Percentiles rank a stretch among this genome's conserved stretches.
These are phyloP conservation scores for Colletotrichum aenigma DNA, from an alignment of 2,329 filamentous ascomycete genomes.

Conservation along the genomic window DNA sequence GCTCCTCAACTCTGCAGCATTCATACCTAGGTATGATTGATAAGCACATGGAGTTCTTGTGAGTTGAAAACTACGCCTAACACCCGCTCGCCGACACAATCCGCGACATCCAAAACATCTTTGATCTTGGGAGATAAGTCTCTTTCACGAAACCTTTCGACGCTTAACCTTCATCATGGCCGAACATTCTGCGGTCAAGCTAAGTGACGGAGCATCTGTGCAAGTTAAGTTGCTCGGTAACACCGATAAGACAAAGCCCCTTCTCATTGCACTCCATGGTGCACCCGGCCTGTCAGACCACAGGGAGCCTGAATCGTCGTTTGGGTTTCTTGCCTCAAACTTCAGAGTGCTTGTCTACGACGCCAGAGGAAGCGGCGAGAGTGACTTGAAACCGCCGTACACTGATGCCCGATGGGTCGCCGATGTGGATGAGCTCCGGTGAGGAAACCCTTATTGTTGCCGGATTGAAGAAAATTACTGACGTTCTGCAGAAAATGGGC, in stretches of 20 bases:
- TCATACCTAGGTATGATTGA: not conserved
- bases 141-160: not conserved
- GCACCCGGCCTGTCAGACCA: slow-evolving; percentile 26
- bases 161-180: not conserved
- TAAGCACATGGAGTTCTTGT: not conserved
- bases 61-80: not conserved
- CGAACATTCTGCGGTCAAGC: not conserved
- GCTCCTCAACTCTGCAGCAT: not conserved
- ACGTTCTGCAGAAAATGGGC: slow-evolving; percentile 20
- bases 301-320: slow-evolving; percentile 21
- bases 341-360: slow-evolving; percentile 28
- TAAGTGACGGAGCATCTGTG: slow-evolving; percentile 25
- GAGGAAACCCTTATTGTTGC: not conserved
- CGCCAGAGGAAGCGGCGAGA: slow-evolving; percentile 26
- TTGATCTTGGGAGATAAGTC: not conserved
- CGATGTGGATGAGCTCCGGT: slow-evolving; percentile 29
- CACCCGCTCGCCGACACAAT: not conserved
- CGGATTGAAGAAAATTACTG: not conserved
- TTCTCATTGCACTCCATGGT: slow-evolving; percentile 27
- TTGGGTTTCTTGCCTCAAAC: slow-evolving; percentile 20
- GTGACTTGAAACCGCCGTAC: slow-evolving; percentile 24
- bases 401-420: slow-evolving; percentile 27
- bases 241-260: slow-evolving; percentile 18
- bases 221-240: slow-evolving; percentile 21
- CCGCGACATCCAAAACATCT: not conserved